Base-by-base conservation (phyloP, 371 early-diverging fungal genomes). In the Parasitella parasitica region DNA sequence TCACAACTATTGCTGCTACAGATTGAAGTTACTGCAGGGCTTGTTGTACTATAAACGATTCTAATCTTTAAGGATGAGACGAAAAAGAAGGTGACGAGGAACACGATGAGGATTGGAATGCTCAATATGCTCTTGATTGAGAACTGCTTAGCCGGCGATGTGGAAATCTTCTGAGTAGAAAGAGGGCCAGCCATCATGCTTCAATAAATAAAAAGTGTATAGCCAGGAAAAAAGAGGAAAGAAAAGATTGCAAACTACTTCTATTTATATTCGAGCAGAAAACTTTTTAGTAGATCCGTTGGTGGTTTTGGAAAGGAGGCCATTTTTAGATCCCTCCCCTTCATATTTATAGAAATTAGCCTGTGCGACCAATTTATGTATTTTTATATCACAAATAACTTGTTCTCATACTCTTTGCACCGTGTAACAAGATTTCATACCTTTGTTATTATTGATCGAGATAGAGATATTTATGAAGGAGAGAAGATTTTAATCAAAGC, bases 81-180 rank as follows among this genome's bases (percentile, higher is more conserved):
- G 43, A 62, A 67, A 55, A 67, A 63, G 51, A 67, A 63, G n/a
- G 41, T 59, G n/a, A 67, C 20, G 34, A 67, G 30, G 15, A 67
- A 53, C 4, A 61, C 9, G 30, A 53, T 30, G 6, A 66, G 22
- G 20, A 61, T 51, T 1, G 66, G 66, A 13, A 59, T 35, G 12
- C 35, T 66, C 34, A 61, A 39, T 7, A 50, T 37, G 20, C 34
- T 60, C 22, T 32, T 49, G 12, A 28, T 15, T 36, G 36, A 54
- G 16, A 59, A 49, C 32, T 54, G 52, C 16, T 54, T 55, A 50
- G 55, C 32, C 38, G 49, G 37, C 35, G 35, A 15, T 9, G 26
- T 11, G 24, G 43, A 30, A 34, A 41, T 20, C 35, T 59, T 58
- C 27, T 36, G 37, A 46, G 43, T 24, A 22, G 46, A 49, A 54